Percentiles rank a stretch among this genome's conserved stretches.
These are phyloP conservation scores for Triticum turgidum DNA, from an alignment of 176 grass and related monocot genomes.

Conservation along the genomic window DNA sequence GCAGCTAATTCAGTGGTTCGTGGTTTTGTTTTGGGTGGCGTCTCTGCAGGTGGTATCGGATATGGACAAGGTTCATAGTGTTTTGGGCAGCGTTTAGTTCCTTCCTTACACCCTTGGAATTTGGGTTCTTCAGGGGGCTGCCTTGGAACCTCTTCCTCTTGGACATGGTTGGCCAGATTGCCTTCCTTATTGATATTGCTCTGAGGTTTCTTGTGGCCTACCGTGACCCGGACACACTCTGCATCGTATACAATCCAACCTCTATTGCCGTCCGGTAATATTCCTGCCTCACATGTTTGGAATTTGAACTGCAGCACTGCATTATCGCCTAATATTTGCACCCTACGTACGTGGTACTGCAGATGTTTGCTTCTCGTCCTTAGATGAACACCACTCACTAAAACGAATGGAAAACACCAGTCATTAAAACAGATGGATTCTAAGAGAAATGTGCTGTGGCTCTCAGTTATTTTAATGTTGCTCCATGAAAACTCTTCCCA, in stretches of 20 bases:
- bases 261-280: conserved; percentile 70
- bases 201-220: conserved; percentile 75
- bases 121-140: conserved; percentile 92
- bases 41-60: conserved; percentile 61
- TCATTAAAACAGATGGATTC: background rate
- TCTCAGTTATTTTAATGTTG: background rate
- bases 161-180: conserved; percentile 71
- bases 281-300: background rate
- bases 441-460: background rate
- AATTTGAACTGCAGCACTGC: background rate
- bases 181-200: conserved; percentile 79
- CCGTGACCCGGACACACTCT: conserved; percentile 71
- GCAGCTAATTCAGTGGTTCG: background rate
- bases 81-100: conserved; percentile 78
- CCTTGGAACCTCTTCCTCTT: conserved; percentile 73
- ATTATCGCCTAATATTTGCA: background rate
- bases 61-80: conserved; percentile 86
- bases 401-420: background rate
- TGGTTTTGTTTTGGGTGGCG: background rate
- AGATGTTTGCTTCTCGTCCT: background rate
- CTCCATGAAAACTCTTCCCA: background rate
- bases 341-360: background rate
- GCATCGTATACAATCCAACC: conserved; percentile 43
- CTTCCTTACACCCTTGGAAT: conserved; percentile 92
- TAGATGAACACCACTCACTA: background rate